Conservation (phyloP, 345 rosid species). For the Hibiscus trionum region DNA sequence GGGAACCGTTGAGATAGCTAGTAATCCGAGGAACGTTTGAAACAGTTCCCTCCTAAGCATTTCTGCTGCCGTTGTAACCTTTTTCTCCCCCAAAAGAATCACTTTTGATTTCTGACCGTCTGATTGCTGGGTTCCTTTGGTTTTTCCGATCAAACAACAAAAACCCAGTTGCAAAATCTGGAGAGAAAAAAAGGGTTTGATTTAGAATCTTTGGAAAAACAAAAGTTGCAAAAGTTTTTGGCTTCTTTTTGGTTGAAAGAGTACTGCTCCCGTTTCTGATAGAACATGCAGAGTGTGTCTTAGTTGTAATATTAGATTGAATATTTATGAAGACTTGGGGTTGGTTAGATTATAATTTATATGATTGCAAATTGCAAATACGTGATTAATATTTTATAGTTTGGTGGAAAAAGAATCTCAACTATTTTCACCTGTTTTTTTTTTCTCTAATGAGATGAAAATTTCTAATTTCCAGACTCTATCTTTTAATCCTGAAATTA, state of each 20-base stretch:
- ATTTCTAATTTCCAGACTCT: not conserved
- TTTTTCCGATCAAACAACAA: slow-evolving; percentile 13
- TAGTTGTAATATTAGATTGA: slow-evolving; percentile 11
- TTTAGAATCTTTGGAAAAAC: not conserved
- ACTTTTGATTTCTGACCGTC: slow-evolving; percentile 6
- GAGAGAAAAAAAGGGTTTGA: not conserved
- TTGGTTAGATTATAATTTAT: not conserved
- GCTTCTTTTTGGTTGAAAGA: not conserved
- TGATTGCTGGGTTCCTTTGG: slow-evolving; percentile 4
- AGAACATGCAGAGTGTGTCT: slow-evolving; percentile 7
- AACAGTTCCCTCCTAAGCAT: not conserved
- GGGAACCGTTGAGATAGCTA: slow-evolving; percentile 21
- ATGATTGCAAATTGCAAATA: slow-evolving; percentile 1
- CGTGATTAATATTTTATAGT: slow-evolving; percentile 10
- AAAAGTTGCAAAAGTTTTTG: not conserved
- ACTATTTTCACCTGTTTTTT: not conserved
- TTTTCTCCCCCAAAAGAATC: not conserved
- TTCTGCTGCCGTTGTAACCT: too few relatives aligned
- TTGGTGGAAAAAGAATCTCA: not conserved
- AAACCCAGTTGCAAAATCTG: slow-evolving; percentile 14
- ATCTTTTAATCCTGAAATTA: not conserved
- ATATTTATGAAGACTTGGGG: slow-evolving; percentile 7
- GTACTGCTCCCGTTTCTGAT: not conserved
- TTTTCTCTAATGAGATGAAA: not conserved
- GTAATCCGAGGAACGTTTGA: not conserved